These are phyloP conservation scores for Naegleria lovaniensis DNA, from an alignment of 208 protist species.

Conservation along the genomic window DNA sequence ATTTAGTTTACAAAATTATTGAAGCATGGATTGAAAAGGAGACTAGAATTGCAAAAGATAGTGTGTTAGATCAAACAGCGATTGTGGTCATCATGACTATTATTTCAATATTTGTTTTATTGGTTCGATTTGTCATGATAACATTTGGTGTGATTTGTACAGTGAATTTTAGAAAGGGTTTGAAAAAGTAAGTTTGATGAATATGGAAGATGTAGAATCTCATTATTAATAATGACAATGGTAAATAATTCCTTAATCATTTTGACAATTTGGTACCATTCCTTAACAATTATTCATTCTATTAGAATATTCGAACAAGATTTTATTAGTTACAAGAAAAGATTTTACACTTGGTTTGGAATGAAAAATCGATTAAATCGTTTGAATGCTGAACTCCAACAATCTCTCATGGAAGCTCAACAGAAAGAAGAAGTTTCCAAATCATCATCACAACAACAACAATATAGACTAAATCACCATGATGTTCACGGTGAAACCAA, in stretches of 20 bases:
- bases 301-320: background rate
- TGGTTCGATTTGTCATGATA: background rate
- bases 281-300: no score
- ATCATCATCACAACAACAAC: no score
- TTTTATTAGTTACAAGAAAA: background rate
- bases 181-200: background rate
- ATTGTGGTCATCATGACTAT: background rate
- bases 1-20: background rate
- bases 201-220: no score
- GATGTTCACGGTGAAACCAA: no score
- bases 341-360: background rate
- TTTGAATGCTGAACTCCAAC: no score
- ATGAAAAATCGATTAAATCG: background rate
- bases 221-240: no score
- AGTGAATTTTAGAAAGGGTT: background rate
- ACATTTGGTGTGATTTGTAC: background rate
- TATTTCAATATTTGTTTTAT: background rate
- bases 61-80: background rate
- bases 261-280: background rate
- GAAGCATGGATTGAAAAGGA: background rate
- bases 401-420: no score
- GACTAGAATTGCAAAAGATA: background rate
- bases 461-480: no score
- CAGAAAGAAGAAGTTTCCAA: no score
- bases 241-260: background rate